Base-by-base conservation (phyloP, 2,329 filamentous ascomycete species). In the Aspergillus sp. region DNA sequence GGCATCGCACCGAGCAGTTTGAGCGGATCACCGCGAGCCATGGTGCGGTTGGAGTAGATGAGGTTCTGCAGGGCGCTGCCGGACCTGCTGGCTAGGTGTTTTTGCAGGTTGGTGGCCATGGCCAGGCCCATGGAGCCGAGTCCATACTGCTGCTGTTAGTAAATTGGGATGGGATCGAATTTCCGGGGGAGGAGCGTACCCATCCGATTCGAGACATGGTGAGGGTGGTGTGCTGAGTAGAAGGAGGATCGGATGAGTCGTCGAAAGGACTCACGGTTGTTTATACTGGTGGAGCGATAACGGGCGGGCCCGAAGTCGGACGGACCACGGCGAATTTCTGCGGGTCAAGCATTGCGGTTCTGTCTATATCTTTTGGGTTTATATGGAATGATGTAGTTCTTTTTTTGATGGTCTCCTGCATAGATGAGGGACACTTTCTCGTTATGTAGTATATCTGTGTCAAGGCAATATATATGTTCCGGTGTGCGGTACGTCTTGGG, bases 71-170 rank as follows among this genome's bases (percentile, higher is more conserved):
- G 63, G 20, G 65, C 67, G 40, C 64, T 62, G 20, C 65, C 67
- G 40, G 40, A 13, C 48, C 67, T 67, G 32, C 64, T 47, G 10
- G 61, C 64, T 1, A 76, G 62, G 50, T 75, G 72, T 17, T 65
- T 67, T 62, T 76, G 73, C 7, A 76, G 65, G 50, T 76, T 76
- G 43, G 61, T 65, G 50, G 73, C 73, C 73, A 76, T 76, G 57
- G 69, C 70, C 14, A 73, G 69, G 54, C 73, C 73, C 73, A 76
- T 76, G 32, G 73, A 76, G 36, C 73, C 73, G 47, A 76, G 71
- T 54, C 73, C 73, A 60, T 71, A 72, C 69, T 72, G 50, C 19
- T 38, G 32, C 8, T 26, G 4, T 50, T 3, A 3, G 22, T 5
- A n/a, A n/a, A n/a, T n/a, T n/a, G n/a, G n/a, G 10, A 24, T 47